phyloP scores from a whole-genome alignment of 2,329 filamentous ascomycete genomes.

The Arthrobotrys pseudoclavata region DNA sequence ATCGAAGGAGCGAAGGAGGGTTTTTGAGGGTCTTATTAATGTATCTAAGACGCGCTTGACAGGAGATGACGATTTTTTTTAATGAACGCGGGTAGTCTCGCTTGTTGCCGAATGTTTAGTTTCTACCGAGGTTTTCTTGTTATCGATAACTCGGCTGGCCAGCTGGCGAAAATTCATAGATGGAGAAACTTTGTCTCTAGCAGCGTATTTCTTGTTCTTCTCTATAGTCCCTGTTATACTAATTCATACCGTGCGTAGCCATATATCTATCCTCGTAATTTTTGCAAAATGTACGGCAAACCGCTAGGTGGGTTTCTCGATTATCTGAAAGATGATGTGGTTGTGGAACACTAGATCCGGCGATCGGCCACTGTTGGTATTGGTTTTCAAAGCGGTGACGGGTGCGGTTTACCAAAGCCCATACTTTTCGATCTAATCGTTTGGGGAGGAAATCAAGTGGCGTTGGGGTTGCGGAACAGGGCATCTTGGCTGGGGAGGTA shows the following conservation, averaged over 20 bases:
- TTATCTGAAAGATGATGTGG: neutral
- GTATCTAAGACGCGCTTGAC: neutral
- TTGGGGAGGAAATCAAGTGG: neutral
- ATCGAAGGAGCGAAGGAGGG: neutral
- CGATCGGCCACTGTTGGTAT: neutral
- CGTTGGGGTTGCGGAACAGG: neutral
- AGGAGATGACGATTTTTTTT: neutral
- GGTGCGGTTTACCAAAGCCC: neutral
- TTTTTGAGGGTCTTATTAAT: neutral
- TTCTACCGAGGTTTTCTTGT: slow-evolving; percentile 2
- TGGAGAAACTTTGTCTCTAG: neutral
- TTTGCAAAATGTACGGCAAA: neutral
- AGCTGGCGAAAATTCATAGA: neutral
- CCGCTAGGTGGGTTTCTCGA: neutral
- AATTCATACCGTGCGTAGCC: neutral
- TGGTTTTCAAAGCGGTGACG: neutral
- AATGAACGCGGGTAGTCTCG: neutral
- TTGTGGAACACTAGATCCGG: neutral
- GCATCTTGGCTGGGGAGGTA: neutral
- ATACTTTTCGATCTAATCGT: neutral
- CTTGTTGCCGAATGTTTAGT: neutral
- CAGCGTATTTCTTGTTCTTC: neutral
- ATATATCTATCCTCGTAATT: neutral
- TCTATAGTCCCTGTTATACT: neutral
- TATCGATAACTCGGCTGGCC: neutral